Base-by-base conservation (phyloP, 352 stramenopile genomes). In the Globisporangium carolinianum region DNA sequence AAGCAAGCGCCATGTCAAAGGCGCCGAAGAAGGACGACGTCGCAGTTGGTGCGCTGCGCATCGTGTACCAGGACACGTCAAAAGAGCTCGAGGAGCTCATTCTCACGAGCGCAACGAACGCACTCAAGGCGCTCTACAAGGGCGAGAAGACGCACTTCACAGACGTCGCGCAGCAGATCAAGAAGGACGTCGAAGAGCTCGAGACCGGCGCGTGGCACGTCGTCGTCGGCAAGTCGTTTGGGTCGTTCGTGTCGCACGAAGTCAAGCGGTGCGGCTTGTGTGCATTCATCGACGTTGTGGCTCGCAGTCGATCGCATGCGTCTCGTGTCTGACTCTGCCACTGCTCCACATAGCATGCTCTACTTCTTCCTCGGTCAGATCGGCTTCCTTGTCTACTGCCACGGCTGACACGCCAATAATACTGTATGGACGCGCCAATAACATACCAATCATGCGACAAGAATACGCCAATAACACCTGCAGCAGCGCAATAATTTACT, bases 351-450 rank as follows among this genome's bases (percentile, higher is more conserved):
- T 51, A 91, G 83, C 56, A 88, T 92, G 79, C 50, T 88, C 8
- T 90, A 92, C 61, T 90, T 92, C 57, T 92, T 90, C 51, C 58
- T 92, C 24, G 79, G 79, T 39, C 83, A 89, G 54, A 85, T 91
- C 63, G 78, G 80, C 24, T 91, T 92, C 56, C 73, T 92, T 32
- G 76, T 93, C 18, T 88, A 86, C 64, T 72, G 73, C 6, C 80
- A 91, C 53, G 76, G 79, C 37, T 92, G 51, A 73, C 9, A 36
- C 24, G 1, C 24, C 24, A 24, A 24, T 24, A 17, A 36, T 9
- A 10, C 6, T 10, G 11, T 37, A 9, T 6, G 47, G 47, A 36
- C 17, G 7, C 47, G 14, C 12, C 49, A 24, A 32, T 4, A 14
- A 35, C 15, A 14, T 35, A 7, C 18, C 47, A 4, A 38, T 10